Percentiles rank a stretch among this genome's conserved stretches.
These are phyloP conservation scores for Fusarium staphyleae DNA, from an alignment of 2,329 filamentous ascomycete genomes.

Conservation along the genomic window DNA sequence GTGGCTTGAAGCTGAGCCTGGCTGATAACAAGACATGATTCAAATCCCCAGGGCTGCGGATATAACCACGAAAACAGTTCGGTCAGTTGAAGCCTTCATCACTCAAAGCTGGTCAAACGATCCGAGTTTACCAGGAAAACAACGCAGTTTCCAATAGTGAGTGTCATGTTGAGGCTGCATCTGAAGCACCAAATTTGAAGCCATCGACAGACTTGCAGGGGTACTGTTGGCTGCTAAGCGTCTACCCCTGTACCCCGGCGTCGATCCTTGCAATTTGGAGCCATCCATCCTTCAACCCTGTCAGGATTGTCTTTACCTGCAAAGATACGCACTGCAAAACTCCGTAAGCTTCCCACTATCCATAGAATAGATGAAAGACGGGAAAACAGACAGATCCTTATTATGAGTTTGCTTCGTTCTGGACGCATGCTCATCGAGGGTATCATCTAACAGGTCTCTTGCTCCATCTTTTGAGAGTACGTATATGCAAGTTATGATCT, in stretches of 20 bases:
- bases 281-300: conserved; percentile 8
- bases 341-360: too few species aligned
- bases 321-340: too few species aligned
- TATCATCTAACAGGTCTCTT: too few species aligned
- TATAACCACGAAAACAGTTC: neutral
- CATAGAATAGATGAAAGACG: too few species aligned
- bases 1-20: conserved; percentile 7
- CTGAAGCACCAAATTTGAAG: neutral
- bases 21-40: neutral
- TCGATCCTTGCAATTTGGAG: conserved; percentile 7
- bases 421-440: too few species aligned
- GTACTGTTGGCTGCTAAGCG: neutral
- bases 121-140: neutral
- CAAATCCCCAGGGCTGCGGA: neutral
- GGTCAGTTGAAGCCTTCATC: neutral
- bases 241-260: neutral
- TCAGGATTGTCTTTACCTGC: too few species aligned
- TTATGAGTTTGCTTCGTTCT: too few species aligned
- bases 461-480: too few species aligned
- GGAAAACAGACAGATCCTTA: too few species aligned
- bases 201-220: conserved; percentile 5
- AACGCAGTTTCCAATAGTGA: neutral
- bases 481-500: too few species aligned
- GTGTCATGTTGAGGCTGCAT: conserved; percentile 1
- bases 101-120: neutral